Percentiles rank a stretch among this genome's conserved stretches.
Evolutionary conservation across 306 rosid species (phyloP).

Genomic region (Hylodesmum podocarpum): DNA sequence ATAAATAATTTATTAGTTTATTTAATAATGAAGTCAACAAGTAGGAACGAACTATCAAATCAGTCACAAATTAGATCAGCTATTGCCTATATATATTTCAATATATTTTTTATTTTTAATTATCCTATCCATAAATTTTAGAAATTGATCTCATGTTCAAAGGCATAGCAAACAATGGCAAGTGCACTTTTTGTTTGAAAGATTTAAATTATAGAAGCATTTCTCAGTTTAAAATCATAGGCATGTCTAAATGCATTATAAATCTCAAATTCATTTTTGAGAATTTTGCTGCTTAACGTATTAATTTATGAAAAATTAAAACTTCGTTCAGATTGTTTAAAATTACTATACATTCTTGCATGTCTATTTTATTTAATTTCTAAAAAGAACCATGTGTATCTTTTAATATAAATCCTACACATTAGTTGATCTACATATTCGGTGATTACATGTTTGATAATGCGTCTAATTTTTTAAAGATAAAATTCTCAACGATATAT

Average conservation of each 20-base stretch:
- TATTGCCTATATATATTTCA: background rate
- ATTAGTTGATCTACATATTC: no score
- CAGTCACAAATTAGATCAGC: constrained; percentile 42
- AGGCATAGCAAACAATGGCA: background rate
- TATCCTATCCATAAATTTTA: background rate
- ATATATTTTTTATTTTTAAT: background rate
- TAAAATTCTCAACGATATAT: background rate
- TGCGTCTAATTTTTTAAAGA: background rate
- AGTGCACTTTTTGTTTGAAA: background rate
- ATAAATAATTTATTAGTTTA: constrained; percentile 11
- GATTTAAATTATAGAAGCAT: background rate
- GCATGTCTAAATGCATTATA: background rate
- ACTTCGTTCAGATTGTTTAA: background rate
- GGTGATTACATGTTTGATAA: background rate
- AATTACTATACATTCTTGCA: background rate
- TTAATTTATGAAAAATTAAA: background rate
- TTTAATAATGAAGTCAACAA: constrained; percentile 25
- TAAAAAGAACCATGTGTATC: no score
- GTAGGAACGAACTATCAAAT: constrained; percentile 44
- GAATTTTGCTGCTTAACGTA: background rate
- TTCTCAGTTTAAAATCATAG: no score
- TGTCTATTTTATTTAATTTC: no score
- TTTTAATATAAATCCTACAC: no score
- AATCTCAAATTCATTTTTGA: background rate
- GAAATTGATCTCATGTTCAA: background rate